Base-by-base conservation (phyloP, 345 rosid genomes). In the Salix dunnii region DNA sequence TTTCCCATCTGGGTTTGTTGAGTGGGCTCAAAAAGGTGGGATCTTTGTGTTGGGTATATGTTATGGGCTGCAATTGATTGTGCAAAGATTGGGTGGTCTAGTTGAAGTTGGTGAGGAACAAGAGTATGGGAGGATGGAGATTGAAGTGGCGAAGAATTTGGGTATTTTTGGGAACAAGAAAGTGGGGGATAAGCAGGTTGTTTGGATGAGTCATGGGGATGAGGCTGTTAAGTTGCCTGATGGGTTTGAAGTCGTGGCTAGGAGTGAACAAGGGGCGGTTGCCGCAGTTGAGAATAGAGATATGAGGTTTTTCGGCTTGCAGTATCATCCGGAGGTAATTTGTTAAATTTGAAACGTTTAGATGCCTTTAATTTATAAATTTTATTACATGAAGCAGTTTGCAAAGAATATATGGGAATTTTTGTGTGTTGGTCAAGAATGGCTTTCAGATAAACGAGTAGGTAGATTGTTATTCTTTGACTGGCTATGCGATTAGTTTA, bases 161-260 rank as follows among this genome's bases (percentile, higher is more conserved):
- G 96, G 93, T 68, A 73, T 96, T 74, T 93, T 82, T 69, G 96
- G 99, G 75, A 75, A 81, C 16, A 90, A 84, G 79, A 80, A 67
- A 48, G 90, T 72, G 75, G 98, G 94, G 70, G 91, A 96, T 43
- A 85, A 67, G 78, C 94, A 93, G 84, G 87, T 86, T 17, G 99
- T 91, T 66, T 96, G 98, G 99, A 96, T 93, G 99, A 96, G 99
- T 60, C 99, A 93, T 75, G 99, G 98, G 0, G 99, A 92, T 70
- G 99, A 96, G 88, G 97, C 91, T 7, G 87, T 74, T 4, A 68
- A 76, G 60, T 77, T 96, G 79, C 98, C 98, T 25, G 74, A 87
- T 5, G 98, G 97, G 73, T 96, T 96, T 74, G 89, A 89, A 70
- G 84, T 91, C 23, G 94, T 89, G 72, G 98, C 88, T 0, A 82